Evolutionary conservation across 441 rosid genomes (phyloP).

Genomic region (Metrosideros polymorpha): DNA sequence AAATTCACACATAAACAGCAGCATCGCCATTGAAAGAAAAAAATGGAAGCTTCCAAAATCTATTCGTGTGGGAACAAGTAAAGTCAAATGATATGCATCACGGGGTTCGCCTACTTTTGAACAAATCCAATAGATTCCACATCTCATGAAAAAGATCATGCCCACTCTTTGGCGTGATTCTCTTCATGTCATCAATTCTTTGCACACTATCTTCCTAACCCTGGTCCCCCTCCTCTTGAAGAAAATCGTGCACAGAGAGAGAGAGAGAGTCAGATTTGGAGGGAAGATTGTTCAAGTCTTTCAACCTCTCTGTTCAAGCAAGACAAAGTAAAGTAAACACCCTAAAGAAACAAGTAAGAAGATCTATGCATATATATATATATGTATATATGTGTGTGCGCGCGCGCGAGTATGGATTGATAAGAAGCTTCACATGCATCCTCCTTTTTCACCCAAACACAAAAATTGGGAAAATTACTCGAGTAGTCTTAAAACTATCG

Average conservation of each 20-base stretch:
- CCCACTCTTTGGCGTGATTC: background rate
- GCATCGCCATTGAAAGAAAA: background rate
- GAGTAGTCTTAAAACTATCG: fast-evolving
- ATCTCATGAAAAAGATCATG: background rate
- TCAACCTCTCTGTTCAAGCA: background rate
- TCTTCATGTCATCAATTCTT: background rate
- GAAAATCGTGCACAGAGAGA: background rate
- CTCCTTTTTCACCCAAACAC: background rate
- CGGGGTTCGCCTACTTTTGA: background rate
- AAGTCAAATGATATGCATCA: background rate
- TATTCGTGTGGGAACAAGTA: background rate
- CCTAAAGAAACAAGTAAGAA: background rate
- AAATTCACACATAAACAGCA: background rate
- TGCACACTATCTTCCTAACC: background rate
- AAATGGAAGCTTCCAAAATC: background rate
- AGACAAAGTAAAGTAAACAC: background rate
- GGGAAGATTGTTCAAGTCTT: background rate
- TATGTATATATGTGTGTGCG: too few species aligned
- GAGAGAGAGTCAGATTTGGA: background rate
- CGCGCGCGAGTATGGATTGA: background rate
- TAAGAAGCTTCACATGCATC: background rate
- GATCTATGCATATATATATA: background rate
- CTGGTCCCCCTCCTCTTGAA: background rate
- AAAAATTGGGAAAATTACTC: background rate
- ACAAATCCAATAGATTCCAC: background rate